Base-by-base conservation (phyloP, 2,329 filamentous ascomycete species). In the Arthroderma sp. region DNA sequence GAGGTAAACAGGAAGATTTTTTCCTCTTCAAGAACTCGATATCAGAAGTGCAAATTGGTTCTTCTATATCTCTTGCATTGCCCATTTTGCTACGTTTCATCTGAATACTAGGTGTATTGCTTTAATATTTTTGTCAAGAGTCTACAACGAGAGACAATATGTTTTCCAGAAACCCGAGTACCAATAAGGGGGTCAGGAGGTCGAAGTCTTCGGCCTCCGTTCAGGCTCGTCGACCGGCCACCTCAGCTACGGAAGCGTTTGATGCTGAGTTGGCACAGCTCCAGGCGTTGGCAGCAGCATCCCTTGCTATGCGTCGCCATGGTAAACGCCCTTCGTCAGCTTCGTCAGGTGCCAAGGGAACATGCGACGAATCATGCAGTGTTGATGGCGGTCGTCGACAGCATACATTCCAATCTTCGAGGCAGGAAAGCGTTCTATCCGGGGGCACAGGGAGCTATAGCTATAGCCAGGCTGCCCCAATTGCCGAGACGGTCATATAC, bases 281-380 rank as follows among this genome's bases (percentile, higher is more conserved):
- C 15, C 72, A 72, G 60, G 73, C 73, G 17, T 65, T 70, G 7
- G 68, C 70, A n/a, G 74, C 74, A 44, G 74, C 74, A 6, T 70
- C 71, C 13, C 63, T 66, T 15, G 74, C 74, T 37, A 75, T 76
- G 73, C 66, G 65, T 37, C 67, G 71, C 28, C 70, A 68, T 1
- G 65, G 62, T 13, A 66, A 68, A 19, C 63, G 65, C 28, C 51
- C 53, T 15, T 60, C 58, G 2, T 54, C 44, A 11, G 41, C 49
- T 7, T 59, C 57, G 4, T 51, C 52, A 19, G 37, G 25, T 52
- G 52, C 54, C 47, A 56, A 41, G 47, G 28, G 28, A n/a, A 9
- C 8, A 25, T 19, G 15, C 17, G 47, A 54, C 31, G 21, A 52
- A 4, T 54, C 39, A 15, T 54, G 21, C n/a, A 33, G 21, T 23